These are phyloP conservation scores for Ophiostoma sp. DNA, from an alignment of 2,329 filamentous ascomycete species.

Conservation along the genomic window DNA sequence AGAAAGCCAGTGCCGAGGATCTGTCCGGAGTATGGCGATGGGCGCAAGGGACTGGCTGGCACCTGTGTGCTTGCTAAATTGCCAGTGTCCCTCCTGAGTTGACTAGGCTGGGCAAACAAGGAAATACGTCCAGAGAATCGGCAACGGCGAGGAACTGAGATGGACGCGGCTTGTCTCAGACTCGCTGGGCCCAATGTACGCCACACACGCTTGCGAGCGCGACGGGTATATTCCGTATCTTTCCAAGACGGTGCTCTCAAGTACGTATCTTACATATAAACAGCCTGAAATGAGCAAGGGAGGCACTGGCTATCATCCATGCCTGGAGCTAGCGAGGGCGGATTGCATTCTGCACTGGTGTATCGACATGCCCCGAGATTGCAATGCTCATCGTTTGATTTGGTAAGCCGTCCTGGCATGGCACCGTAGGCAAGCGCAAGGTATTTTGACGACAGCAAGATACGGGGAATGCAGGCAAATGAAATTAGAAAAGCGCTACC, in stretches of 20 bases:
- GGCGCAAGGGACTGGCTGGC: background rate
- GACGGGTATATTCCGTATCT: background rate
- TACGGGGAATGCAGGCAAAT: background rate
- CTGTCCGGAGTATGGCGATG: background rate
- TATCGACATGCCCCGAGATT: background rate
- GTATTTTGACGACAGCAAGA: background rate
- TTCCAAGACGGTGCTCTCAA: too few relatives aligned
- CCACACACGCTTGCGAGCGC: background rate
- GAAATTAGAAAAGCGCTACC: background rate
- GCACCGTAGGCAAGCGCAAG: too few relatives aligned
- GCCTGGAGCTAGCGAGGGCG: background rate
- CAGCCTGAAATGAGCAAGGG: background rate
- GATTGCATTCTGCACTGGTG: background rate
- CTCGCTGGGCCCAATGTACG: background rate
- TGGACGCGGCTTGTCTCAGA: conserved; percentile 7
- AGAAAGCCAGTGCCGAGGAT: background rate
- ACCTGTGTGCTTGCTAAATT: background rate
- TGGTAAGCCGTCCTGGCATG: background rate
- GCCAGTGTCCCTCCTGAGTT: background rate
- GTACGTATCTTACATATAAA: background rate
- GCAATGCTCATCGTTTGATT: background rate
- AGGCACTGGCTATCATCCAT: background rate
- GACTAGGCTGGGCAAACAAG: background rate
- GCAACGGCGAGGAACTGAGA: background rate
- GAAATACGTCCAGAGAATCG: background rate